These are phyloP conservation scores for Ganoderma leucocontextum DNA, from an alignment of 1,284 basidiomycete species.

Conservation along the genomic window DNA sequence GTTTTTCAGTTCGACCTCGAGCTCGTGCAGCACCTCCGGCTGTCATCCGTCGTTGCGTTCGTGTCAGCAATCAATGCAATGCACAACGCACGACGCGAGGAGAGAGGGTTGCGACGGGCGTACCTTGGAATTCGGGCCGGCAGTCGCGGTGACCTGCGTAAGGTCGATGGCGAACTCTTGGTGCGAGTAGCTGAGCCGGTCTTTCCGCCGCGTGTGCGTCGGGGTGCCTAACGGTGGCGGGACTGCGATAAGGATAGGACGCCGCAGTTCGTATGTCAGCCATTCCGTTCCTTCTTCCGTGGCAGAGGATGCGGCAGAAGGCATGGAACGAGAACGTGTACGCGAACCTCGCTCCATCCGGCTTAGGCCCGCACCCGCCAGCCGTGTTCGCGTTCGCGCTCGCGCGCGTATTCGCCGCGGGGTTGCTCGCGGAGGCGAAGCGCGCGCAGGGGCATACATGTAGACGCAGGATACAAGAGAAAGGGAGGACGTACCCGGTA, in stretches of 20 bases:
- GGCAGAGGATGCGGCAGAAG: neutral
- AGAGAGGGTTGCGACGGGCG: conserved; percentile 34
- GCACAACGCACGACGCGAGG: conserved; percentile 2
- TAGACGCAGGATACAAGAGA: conserved; percentile 29
- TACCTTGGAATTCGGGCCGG: conserved; percentile 57
- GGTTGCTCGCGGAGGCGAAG: neutral
- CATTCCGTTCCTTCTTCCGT: neutral
- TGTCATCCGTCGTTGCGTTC: conserved; percentile 37
- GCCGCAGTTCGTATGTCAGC: neutral
- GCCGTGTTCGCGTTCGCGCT: neutral
- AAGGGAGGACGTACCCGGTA: conserved; percentile 60
- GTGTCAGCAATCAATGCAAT: too few relatives aligned
- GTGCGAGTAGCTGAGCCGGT: conserved; percentile 92
- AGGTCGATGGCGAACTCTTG: conserved; percentile 94
- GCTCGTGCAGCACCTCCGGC: conserved; percentile 72
- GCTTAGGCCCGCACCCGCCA: neutral
- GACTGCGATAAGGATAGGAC: conserved; percentile 47
- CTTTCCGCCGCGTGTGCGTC: conserved; percentile 78
- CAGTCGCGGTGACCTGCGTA: conserved; percentile 82
- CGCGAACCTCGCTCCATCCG: too few relatives aligned
- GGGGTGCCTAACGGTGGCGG: conserved; percentile 66
- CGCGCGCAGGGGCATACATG: neutral
- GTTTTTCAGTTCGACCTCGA: conserved; percentile 76
- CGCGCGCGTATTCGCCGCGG: neutral
- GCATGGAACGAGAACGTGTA: neutral